Conservation (phyloP, 2,329 filamentous ascomycete species). For the Teratosphaeria gauchensis region DNA sequence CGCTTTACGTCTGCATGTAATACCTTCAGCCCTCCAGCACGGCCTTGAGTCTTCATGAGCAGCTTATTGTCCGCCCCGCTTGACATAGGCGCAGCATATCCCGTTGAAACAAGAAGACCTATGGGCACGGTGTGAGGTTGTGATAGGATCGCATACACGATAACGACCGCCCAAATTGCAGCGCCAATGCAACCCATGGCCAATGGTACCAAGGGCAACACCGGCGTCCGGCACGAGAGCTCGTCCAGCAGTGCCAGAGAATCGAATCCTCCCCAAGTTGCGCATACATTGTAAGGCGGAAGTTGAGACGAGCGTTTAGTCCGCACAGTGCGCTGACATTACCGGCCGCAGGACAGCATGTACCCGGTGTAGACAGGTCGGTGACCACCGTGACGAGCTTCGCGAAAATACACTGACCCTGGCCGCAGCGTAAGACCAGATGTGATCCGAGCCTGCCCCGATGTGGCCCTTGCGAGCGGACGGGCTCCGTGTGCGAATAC, state of each 20-base stretch:
- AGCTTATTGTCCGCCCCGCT: background rate
- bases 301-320: background rate
- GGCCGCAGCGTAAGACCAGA: slow-evolving; percentile 73
- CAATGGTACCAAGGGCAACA: slow-evolving; percentile 1
- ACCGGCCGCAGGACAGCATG: slow-evolving; percentile 43
- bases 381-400: slow-evolving; percentile 14
- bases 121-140: background rate
- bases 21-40: background rate
- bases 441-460: slow-evolving; percentile 89
- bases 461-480: slow-evolving; percentile 86
- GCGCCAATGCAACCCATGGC: background rate
- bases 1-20: background rate
- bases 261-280: slow-evolving; percentile 47
- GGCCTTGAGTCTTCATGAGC: background rate
- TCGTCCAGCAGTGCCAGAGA: slow-evolving; percentile 19
- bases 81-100: background rate
- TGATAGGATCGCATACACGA: background rate
- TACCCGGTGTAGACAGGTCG: slow-evolving; percentile 68
- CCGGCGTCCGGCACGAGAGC: slow-evolving; percentile 19
- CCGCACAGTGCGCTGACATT: background rate
- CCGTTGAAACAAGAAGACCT: background rate
- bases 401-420: background rate
- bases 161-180: background rate
- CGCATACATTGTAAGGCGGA: slow-evolving; percentile 51
- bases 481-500: slow-evolving; percentile 87